These are phyloP conservation scores for Loxodes magnus DNA, from an alignment of 73 alveolate genomes.

Conservation along the genomic window DNA sequence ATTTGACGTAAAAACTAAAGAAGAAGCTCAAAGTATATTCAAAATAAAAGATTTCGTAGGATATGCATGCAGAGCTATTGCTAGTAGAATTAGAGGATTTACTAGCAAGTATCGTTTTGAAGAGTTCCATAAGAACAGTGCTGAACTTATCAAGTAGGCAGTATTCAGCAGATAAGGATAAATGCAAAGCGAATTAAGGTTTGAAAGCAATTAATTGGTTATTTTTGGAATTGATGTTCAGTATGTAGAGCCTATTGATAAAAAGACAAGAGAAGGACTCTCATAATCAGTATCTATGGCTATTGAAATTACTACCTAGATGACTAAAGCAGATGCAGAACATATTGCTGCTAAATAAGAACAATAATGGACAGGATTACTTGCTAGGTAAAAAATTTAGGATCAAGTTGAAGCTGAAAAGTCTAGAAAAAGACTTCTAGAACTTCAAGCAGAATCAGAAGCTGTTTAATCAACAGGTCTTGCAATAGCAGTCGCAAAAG, in stretches of 20 bases:
- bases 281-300: constrained; percentile 45
- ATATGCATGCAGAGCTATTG: constrained; percentile 66
- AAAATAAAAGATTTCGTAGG: constrained; percentile 62
- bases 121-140: constrained; percentile 42
- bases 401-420: constrained; percentile 55
- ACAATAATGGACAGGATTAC: constrained; percentile 57
- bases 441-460: constrained; percentile 17
- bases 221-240: constrained; percentile 55
- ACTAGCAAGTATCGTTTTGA: constrained; percentile 45
- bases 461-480: constrained; percentile 39
- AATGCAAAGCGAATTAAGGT: constrained; percentile 19
- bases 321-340: constrained; percentile 66
- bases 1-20: constrained; percentile 27
- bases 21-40: constrained; percentile 42
- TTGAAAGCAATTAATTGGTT: constrained; percentile 37
- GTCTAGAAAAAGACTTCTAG: constrained; percentile 17
- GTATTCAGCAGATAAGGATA: constrained; percentile 43
- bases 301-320: constrained; percentile 63
- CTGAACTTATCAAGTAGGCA: constrained; percentile 36
- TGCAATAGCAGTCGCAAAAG: constrained; percentile 75
- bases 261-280: constrained; percentile 36
- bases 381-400: constrained; percentile 49
- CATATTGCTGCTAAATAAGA: constrained; percentile 58
- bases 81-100: constrained; percentile 75
- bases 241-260: constrained; percentile 54